A percentile compares a stretch with the other conserved stretches of the same genome.
phyloP scores from a whole-genome alignment of 768 basidiomycete species.

The Pholiota molesta region DNA sequence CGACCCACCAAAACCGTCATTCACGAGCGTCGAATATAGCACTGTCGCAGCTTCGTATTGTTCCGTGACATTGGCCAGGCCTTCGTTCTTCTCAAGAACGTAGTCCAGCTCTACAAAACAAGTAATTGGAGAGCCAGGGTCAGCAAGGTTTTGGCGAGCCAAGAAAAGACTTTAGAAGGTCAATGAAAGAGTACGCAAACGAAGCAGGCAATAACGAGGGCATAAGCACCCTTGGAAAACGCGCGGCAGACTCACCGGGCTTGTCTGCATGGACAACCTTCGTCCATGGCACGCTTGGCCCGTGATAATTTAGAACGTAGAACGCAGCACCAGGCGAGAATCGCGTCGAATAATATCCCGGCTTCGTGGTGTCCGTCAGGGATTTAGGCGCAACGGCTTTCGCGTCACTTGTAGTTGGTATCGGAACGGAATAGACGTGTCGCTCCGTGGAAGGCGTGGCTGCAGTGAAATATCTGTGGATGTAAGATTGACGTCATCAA shows the following conservation, averaged over 20 bases:
- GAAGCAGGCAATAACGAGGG: not conserved
- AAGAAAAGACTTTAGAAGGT: slow-evolving; percentile 1
- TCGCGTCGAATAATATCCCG: slow-evolving; percentile 62
- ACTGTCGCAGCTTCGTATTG: slow-evolving; percentile 76
- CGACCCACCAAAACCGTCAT: slow-evolving; percentile 79
- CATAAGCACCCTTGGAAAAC: not conserved
- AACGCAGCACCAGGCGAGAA: slow-evolving; percentile 90
- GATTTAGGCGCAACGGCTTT: slow-evolving; percentile 42
- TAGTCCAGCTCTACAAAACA: slow-evolving; percentile 1
- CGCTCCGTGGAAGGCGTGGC: slow-evolving; percentile 84
- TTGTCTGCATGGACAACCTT: slow-evolving; percentile 63
- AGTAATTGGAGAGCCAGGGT: not conserved
- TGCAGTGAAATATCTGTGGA: slow-evolving; percentile 83
- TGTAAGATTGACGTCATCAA: slow-evolving; percentile 16
- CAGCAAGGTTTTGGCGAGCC: not conserved
- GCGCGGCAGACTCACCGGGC: slow-evolving; percentile 32
- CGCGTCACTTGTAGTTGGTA: slow-evolving; percentile 54
- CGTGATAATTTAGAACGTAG: slow-evolving; percentile 78
- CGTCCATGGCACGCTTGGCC: slow-evolving; percentile 89
- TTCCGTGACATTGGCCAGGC: slow-evolving; percentile 61
- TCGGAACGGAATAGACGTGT: slow-evolving; percentile 77
- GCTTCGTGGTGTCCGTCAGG: slow-evolving; percentile 54
- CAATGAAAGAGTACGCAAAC: not conserved
- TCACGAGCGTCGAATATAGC: slow-evolving; percentile 70
- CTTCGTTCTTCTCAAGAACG: slow-evolving; percentile 66